These are phyloP conservation scores for Phlyctochytrium planicorne DNA, from an alignment of 192 early-diverging fungal species.

Conservation along the genomic window DNA sequence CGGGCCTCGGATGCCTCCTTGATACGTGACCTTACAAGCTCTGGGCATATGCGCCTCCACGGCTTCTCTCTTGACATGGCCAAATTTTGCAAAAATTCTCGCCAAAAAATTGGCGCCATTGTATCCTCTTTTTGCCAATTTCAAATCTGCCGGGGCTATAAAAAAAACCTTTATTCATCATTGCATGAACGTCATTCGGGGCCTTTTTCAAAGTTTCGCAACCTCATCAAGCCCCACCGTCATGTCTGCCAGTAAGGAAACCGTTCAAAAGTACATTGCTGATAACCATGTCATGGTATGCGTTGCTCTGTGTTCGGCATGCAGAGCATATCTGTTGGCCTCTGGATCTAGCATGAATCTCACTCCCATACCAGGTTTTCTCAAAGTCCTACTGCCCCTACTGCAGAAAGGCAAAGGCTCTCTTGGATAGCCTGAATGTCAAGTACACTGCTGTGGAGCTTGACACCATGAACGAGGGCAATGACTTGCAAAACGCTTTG, in stretches of 20 bases:
- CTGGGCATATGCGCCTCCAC: slow-evolving; percentile 39
- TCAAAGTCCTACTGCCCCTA: slow-evolving; percentile 60
- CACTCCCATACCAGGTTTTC: slow-evolving; percentile 53
- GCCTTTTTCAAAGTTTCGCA: no score
- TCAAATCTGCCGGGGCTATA: no score
- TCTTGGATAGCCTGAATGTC: slow-evolving; percentile 36
- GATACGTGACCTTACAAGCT: slow-evolving; percentile 26
- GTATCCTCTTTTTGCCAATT: no score
- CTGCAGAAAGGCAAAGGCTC: slow-evolving; percentile 51
- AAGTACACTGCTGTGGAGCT: slow-evolving; percentile 37
- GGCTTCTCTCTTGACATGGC: slow-evolving; percentile 36
- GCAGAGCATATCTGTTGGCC: no score
- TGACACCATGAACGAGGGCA: slow-evolving; percentile 34
- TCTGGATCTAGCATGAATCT: not conserved
- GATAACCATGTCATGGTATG: slow-evolving; percentile 33
- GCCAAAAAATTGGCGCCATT: no score
- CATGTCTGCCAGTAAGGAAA: slow-evolving; percentile 29
- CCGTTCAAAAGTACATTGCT: slow-evolving; percentile 29
- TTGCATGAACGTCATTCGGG: no score
- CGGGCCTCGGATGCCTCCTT: slow-evolving; percentile 33
- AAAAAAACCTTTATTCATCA: no score
- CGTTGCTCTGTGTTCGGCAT: not conserved
- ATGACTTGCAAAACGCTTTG: slow-evolving; percentile 40
- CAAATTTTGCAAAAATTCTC: no score
- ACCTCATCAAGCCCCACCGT: no score